Conservation (phyloP, 2,329 filamentous ascomycete genomes). For the Sporothrix phasma region DNA sequence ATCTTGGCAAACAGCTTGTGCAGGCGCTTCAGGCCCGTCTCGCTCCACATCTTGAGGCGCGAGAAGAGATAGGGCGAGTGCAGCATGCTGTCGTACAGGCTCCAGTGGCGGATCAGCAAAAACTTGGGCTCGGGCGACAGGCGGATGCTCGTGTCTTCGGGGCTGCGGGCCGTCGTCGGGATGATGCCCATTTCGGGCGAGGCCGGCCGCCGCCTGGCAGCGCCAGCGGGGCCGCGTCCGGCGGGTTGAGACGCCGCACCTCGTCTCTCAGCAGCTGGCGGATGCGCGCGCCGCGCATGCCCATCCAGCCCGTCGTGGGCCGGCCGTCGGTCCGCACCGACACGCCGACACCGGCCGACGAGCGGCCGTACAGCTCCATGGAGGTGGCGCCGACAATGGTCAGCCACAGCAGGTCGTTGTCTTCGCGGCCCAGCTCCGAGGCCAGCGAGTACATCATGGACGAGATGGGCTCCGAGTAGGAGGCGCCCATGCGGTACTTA, state of each 20-base stretch:
- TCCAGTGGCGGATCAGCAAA: conserved; percentile 90
- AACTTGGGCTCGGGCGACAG: conserved; percentile 91
- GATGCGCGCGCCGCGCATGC: conserved; percentile 71
- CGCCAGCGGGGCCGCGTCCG: conserved; percentile 36
- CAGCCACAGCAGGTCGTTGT: conserved; percentile 92
- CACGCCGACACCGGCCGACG: conserved; percentile 66
- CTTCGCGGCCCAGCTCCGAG: conserved; percentile 88
- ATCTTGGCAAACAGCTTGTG: conserved; percentile 96
- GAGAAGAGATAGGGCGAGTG: conserved; percentile 93
- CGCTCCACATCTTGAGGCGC: conserved; percentile 87
- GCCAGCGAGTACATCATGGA: conserved; percentile 91
- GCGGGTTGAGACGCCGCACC: conserved; percentile 84
- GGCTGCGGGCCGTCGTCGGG: conserved; percentile 75
- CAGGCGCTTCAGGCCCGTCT: conserved; percentile 74
- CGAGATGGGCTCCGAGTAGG: conserved; percentile 89
- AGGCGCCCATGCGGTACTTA: conserved; percentile 84
- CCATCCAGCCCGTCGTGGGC: conserved; percentile 63
- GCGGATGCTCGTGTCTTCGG: conserved; percentile 84
- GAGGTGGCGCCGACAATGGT: conserved; percentile 93
- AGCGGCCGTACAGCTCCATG: conserved; percentile 81
- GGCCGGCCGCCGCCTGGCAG: conserved; percentile 38
- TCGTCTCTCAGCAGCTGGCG: conserved; percentile 83
- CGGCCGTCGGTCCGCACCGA: conserved; percentile 42
- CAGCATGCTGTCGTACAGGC: conserved; percentile 94
- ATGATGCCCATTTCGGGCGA: conserved; percentile 69